Base-by-base conservation (phyloP, 768 basidiomycete genomes). In the Dacryopinax spathularia region DNA sequence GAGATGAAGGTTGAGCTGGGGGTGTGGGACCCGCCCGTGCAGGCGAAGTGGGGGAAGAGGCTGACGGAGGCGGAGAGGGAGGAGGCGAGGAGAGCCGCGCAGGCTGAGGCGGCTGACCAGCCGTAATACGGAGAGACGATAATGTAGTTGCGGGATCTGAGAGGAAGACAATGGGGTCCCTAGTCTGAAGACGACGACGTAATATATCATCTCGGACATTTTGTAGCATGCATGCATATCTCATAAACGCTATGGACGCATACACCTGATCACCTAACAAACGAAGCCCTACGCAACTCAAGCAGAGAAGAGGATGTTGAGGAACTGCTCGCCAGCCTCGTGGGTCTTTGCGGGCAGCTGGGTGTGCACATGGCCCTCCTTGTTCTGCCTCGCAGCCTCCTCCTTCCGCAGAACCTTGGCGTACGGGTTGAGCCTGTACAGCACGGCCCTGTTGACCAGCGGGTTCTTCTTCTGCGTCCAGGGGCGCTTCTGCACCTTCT, bases 401-500 rank as follows among this genome's bases (percentile, higher is more conserved):
- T 92, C 88, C 69, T 88, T 81, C 75, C 91, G 88, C 71, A 93
- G 76, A 44, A 88, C 88, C 84, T 95, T 95, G 71, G 94, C 95
- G 77, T 98, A 97, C 62, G 95, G 95, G 82, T 98, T 98, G 78
- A 98, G 83, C 71, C 93, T 88, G 91, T 93, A 94, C 74, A 94
- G 85, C 70, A 94, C 79, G 60, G 83, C 88, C 81, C 89, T 93
- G 86, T 96, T 96, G 78, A 84, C 76, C 71, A 96, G 83, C 62
- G 94, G 92, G 82, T 96, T 97, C 88, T 98, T 97, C 89, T 93
- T 93, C 80, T 97, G 94, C 67, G 92, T 90, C 90, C 89, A 93
- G 65, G 93, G 92, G 72, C 94, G 87, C 78, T 94, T 96, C 77
- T 88, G 86, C 66, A 78, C 73, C 77, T 90, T 88, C 67, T 84